Evolutionary conservation across 2,329 filamentous ascomycete species (phyloP).

Genomic region (Stemphylium lycopersici): DNA sequence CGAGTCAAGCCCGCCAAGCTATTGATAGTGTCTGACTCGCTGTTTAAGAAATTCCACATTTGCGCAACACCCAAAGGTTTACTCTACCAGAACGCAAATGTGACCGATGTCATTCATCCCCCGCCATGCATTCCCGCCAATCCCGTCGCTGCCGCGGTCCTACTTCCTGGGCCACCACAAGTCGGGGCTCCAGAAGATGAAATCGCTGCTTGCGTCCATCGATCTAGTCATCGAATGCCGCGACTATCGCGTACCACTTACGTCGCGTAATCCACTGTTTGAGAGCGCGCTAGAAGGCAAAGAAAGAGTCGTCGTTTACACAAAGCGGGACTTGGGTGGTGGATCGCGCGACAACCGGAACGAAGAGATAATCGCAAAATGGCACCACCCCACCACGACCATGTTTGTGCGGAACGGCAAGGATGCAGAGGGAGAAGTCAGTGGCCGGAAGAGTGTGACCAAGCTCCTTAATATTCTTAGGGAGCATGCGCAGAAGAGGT

Average conservation of each 20-base stretch:
- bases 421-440: conserved; percentile 34
- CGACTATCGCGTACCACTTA: conserved; percentile 88
- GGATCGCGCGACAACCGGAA: conserved; percentile 41
- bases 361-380: conserved; percentile 59
- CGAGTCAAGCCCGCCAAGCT: conserved; percentile 13
- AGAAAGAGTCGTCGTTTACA: conserved; percentile 84
- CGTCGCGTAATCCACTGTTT: conserved; percentile 87
- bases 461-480: conserved; percentile 60
- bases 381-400: conserved; percentile 60
- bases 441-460: conserved; percentile 26
- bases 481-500: conserved; percentile 55
- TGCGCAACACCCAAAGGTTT: neutral
- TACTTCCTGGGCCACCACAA: conserved; percentile 96
- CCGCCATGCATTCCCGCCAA: conserved; percentile 73
- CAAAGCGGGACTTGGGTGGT: conserved; percentile 71
- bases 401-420: conserved; percentile 58
- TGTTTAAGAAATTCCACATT: conserved; percentile 2
- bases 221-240: conserved; percentile 93
- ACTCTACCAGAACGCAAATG: conserved; percentile 1
- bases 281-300: conserved; percentile 76
- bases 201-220: conserved; percentile 76
- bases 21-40: conserved; percentile 2
- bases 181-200: conserved; percentile 81
- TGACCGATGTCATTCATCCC: conserved; percentile 64
- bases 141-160: conserved; percentile 78